phyloP scores from a whole-genome alignment of 257 asterid species.

The Solanum etuberosum region DNA sequence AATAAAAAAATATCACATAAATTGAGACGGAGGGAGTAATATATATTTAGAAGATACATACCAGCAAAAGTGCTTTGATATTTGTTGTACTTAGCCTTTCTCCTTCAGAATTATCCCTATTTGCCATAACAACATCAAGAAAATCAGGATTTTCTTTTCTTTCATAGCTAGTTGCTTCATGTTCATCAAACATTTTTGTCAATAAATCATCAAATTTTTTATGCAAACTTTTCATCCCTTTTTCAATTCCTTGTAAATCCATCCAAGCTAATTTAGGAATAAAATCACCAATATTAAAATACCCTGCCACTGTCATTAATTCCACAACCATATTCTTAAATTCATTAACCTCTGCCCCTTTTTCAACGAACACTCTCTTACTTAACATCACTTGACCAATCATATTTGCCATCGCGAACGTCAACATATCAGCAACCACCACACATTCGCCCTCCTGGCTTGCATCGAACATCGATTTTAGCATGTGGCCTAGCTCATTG shows the following conservation, averaged over 20 bases:
- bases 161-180: constrained; percentile 8
- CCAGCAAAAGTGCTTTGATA: constrained; percentile 41
- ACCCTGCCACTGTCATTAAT: constrained; percentile 34
- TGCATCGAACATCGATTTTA: constrained; percentile 16
- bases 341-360: constrained; percentile 27
- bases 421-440: constrained; percentile 26
- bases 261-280: constrained; percentile 38
- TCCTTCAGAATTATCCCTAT: constrained; percentile 20
- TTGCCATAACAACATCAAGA: constrained; percentile 27
- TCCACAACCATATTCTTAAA: constrained; percentile 53
- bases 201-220: constrained; percentile 29
- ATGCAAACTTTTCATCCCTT: constrained; percentile 35
- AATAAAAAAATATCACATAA: too few species aligned
- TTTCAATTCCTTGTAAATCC: constrained; percentile 43
- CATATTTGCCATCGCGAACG: constrained; percentile 39
- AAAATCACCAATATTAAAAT: constrained; percentile 40
- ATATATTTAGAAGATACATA: not conserved
- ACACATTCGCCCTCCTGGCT: constrained; percentile 13
- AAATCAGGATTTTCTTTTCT: constrained; percentile 31
- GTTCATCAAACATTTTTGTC: constrained; percentile 30
- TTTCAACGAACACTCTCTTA: constrained; percentile 19
- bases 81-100: constrained; percentile 24
- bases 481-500: constrained; percentile 28
- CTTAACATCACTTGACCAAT: constrained; percentile 38
- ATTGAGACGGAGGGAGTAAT: too few species aligned